Base-by-base conservation (phyloP, 352 stramenopile species). In the Phytophthora agathidicida region DNA sequence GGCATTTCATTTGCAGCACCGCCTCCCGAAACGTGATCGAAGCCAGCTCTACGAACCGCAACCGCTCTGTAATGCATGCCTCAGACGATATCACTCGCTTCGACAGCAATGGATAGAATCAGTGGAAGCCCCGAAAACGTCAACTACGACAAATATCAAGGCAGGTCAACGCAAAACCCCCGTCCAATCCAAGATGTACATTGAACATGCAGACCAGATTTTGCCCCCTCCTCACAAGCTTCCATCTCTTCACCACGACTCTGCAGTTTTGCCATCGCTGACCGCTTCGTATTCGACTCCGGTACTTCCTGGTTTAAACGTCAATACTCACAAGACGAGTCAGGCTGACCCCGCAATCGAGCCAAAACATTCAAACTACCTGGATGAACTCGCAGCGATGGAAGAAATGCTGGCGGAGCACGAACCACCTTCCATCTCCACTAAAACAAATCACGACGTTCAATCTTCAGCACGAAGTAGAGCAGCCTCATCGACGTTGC, bases 31-130 rank as follows among this genome's bases (percentile, higher is more conserved):
- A 42, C 65, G 76, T 10, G 77, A 88, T 17, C 62, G 70, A 10
- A 78, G 63, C 7, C 67, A 78, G 22, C 53, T 91, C 13, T 91
- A 89, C 36, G 80, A 88, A 27, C 45, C 78, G 0, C 80, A 90
- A 47, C 61, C 73, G 1, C 56, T 90, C 7, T 90, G 80, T 48
- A 56, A 26, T 27, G 10, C 35, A 7, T 91, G 80, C 31, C 31
- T 88, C n/a, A 35, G 50, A 13, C 54, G 38, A 32, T 91, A 89
- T 59, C 71, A 86, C 23, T 57, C 38, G 0, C 51, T 88, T 1
- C 68, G 72, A 9, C 67, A 82, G 35, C 59, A 80, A 28, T 82
- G 73, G 71, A 52, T 72, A 11, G 28, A 68, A 7, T 60, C 60
- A 9, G 36, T 64, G 1, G 33, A 33, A n/a, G n/a, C 41, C 23